Conservation (phyloP, 345 rosid species). For the Toxicodendron radicans region DNA sequence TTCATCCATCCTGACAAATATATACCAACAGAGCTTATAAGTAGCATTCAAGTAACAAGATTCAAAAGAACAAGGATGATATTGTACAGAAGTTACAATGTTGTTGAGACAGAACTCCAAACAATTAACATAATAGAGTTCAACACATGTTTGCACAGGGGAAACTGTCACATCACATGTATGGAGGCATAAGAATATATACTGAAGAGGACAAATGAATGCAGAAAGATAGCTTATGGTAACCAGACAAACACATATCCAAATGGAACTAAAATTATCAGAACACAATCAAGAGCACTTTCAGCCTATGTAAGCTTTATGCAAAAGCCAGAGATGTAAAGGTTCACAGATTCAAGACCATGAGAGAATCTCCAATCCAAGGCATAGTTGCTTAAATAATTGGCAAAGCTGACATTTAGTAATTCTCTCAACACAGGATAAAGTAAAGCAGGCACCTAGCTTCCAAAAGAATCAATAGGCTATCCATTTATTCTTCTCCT, state of each 20-base stretch:
- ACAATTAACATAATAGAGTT: not conserved
- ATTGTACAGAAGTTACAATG: constrained; percentile 2
- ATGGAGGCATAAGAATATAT: not conserved
- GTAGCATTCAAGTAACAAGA: constrained; percentile 3
- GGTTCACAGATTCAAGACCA: not conserved
- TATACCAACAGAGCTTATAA: constrained; percentile 13
- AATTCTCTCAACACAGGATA: not conserved
- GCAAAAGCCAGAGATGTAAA: not conserved
- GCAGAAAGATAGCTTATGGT: not conserved
- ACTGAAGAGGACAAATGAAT: not conserved
- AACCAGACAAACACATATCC: not conserved
- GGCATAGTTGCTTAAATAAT: not conserved
- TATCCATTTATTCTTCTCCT: not conserved
- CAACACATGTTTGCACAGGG: not conserved
- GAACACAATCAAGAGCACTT: not conserved
- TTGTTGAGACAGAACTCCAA: not conserved
- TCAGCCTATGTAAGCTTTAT: not conserved
- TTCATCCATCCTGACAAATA: constrained; percentile 93
- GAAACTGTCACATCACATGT: not conserved
- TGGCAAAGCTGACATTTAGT: not conserved
- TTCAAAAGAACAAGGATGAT: not conserved
- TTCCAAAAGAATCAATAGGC: not conserved
- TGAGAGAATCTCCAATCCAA: not conserved
- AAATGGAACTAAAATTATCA: not conserved
- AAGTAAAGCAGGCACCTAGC: not conserved